A percentile compares a stretch with the other conserved stretches of the same genome.
Conservation (phyloP, 495 filamentous ascomycete species). For the Podospora comata region DNA sequence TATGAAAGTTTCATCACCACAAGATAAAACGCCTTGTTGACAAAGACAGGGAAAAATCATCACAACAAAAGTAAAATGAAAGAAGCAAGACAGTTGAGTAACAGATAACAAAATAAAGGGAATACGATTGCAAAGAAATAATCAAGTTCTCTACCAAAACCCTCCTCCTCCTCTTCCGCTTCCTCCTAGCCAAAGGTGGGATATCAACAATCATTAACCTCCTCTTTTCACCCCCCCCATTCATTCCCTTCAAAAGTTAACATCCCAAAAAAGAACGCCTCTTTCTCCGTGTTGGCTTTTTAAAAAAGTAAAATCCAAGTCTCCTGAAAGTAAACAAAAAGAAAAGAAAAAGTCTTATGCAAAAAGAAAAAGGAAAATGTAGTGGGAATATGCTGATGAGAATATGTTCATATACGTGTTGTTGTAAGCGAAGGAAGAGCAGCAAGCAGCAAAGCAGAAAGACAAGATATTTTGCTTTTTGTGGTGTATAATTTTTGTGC, state of each 20-base stretch:
- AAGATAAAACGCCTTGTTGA: neutral
- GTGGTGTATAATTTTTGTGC: neutral
- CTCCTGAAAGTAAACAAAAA: neutral
- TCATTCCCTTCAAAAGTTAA: neutral
- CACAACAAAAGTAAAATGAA: constrained; percentile 2
- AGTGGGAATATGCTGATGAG: neutral
- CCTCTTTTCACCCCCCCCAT: no score
- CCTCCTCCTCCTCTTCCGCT: neutral
- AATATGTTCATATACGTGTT: neutral
- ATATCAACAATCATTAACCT: neutral
- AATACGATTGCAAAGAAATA: constrained; percentile 4
- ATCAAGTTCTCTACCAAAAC: neutral
- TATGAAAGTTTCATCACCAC: neutral
- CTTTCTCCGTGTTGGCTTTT: neutral
- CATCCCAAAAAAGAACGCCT: neutral
- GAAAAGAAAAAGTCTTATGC: neutral
- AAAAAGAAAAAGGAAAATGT: neutral
- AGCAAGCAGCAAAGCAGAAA: neutral
- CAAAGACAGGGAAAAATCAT: neutral
- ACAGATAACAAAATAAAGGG: constrained; percentile 2
- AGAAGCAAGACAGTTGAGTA: neutral
- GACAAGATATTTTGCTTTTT: neutral
- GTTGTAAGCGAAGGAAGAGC: neutral
- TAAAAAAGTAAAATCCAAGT: neutral
- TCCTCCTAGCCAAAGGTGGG: neutral